Conservation (phyloP, 2,329 filamentous ascomycete genomes). For the Fusarium abutilonis region DNA sequence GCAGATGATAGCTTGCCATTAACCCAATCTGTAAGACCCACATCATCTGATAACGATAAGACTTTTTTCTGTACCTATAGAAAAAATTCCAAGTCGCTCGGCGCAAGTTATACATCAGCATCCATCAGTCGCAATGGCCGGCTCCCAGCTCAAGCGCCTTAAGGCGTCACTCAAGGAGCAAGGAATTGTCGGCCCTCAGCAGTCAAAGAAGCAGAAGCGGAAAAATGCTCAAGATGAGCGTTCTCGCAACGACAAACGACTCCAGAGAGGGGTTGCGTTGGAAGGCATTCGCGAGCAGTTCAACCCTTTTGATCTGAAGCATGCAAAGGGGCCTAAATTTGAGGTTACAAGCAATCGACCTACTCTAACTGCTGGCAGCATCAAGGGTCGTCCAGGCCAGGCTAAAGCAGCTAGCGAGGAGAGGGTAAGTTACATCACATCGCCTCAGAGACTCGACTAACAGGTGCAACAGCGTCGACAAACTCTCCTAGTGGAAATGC, state of each 20-base stretch:
- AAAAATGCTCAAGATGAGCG: slow-evolving; percentile 74
- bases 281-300: slow-evolving; percentile 92
- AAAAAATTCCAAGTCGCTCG: slow-evolving; percentile 38
- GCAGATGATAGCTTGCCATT: background rate
- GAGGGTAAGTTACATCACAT: slow-evolving; percentile 62
- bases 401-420: slow-evolving; percentile 89
- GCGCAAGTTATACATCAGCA: slow-evolving; percentile 28
- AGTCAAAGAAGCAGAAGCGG: slow-evolving; percentile 94
- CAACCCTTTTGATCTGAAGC: slow-evolving; percentile 96
- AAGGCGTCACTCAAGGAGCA: slow-evolving; percentile 91
- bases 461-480: slow-evolving; percentile 68
- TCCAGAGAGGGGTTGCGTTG: slow-evolving; percentile 80
- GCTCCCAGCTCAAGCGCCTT: slow-evolving; percentile 94
- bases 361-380: slow-evolving; percentile 63
- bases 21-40: slow-evolving; percentile 11
- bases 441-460: slow-evolving; percentile 20
- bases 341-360: slow-evolving; percentile 78
- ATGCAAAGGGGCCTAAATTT: slow-evolving; percentile 83
- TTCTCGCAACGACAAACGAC: slow-evolving; percentile 74
- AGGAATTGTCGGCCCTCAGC: slow-evolving; percentile 88
- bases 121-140: slow-evolving; percentile 72
- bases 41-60: slow-evolving; percentile 45
- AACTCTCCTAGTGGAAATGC: slow-evolving; percentile 89
- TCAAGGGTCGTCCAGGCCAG: slow-evolving; percentile 80
- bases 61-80: slow-evolving; percentile 36